Percentiles rank a stretch among this genome's conserved stretches.
These are phyloP conservation scores for Tagetes erecta DNA, from an alignment of 129 eudicot species.

Conservation along the genomic window DNA sequence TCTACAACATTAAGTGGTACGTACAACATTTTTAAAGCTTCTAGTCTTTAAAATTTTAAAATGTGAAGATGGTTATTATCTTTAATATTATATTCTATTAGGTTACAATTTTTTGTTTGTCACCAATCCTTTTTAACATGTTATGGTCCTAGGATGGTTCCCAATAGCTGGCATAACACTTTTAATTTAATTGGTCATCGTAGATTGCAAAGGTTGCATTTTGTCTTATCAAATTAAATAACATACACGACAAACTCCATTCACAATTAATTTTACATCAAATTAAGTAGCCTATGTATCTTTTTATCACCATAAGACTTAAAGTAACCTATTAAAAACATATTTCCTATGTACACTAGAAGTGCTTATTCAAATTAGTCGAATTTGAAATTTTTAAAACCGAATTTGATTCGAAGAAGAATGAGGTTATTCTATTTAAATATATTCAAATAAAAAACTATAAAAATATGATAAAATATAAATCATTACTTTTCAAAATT, in stretches of 20 bases:
- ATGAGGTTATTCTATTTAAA: too few relatives aligned
- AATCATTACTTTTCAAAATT: too few relatives aligned
- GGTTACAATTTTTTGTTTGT: background rate
- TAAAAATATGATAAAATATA: too few relatives aligned
- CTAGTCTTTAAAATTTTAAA: background rate
- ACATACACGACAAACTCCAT: background rate
- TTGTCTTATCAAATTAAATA: background rate
- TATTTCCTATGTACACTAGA: too few relatives aligned
- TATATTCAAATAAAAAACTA: too few relatives aligned
- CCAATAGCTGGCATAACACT: background rate
- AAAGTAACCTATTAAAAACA: too few relatives aligned
- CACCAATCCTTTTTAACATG: background rate
- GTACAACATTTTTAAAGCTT: background rate
- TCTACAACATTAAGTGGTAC: background rate
- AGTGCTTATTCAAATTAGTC: too few relatives aligned
- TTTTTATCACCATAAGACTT: too few relatives aligned
- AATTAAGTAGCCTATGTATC: background rate
- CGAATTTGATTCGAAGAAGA: too few relatives aligned
- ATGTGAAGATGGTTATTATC: background rate
- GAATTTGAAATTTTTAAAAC: too few relatives aligned
- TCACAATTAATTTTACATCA: background rate
- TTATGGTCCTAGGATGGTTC: slow-evolving; percentile 13
- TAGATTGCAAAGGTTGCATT: background rate
- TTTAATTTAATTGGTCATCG: background rate
- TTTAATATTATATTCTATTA: background rate